These are phyloP conservation scores for Hypoxylon sp. DNA, from an alignment of 2,329 filamentous ascomycete species.

Conservation along the genomic window DNA sequence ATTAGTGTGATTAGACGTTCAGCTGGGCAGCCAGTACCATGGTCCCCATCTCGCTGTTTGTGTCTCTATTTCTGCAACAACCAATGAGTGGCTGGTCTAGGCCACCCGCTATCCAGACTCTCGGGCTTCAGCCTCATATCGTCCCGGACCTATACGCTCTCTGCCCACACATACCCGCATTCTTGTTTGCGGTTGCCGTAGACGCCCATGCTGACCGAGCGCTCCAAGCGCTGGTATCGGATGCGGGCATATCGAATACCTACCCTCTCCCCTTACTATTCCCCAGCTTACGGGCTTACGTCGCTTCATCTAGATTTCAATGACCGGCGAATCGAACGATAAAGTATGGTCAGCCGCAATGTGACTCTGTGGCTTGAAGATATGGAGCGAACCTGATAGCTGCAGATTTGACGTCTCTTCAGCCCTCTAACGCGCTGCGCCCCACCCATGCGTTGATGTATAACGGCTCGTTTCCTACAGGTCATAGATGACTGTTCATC, in stretches of 20 bases:
- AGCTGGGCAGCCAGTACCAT: slow-evolving; percentile 25
- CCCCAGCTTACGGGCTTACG: slow-evolving; percentile 5
- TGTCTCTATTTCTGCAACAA: slow-evolving; percentile 9
- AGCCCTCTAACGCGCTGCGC: slow-evolving; percentile 24
- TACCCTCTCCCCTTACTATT: slow-evolving; percentile 3
- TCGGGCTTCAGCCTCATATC: slow-evolving; percentile 39
- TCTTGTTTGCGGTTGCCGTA: background rate
- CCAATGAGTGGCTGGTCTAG: slow-evolving; percentile 19
- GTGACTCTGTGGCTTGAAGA: slow-evolving; percentile 39
- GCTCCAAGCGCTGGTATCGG: slow-evolving; percentile 15
- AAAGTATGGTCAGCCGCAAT: slow-evolving; percentile 39
- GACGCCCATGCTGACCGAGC: slow-evolving; percentile 2
- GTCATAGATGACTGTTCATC: slow-evolving; percentile 2
- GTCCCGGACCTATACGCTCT: slow-evolving; percentile 4
- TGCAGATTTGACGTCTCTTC: slow-evolving; percentile 35
- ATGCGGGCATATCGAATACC: slow-evolving; percentile 14
- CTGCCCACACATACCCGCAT: background rate
- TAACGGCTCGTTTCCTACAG: slow-evolving; percentile 26
- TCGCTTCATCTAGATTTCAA: slow-evolving; percentile 32
- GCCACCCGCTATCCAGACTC: slow-evolving; percentile 16
- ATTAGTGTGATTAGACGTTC: slow-evolving; percentile 19
- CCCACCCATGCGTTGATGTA: slow-evolving; percentile 13
- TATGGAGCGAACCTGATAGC: slow-evolving; percentile 10
- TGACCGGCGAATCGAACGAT: slow-evolving; percentile 30
- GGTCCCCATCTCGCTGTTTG: slow-evolving; percentile 7